Evolutionary conservation across 2,329 filamentous ascomycete genomes (phyloP).

Genomic region (Beauveria sp.): DNA sequence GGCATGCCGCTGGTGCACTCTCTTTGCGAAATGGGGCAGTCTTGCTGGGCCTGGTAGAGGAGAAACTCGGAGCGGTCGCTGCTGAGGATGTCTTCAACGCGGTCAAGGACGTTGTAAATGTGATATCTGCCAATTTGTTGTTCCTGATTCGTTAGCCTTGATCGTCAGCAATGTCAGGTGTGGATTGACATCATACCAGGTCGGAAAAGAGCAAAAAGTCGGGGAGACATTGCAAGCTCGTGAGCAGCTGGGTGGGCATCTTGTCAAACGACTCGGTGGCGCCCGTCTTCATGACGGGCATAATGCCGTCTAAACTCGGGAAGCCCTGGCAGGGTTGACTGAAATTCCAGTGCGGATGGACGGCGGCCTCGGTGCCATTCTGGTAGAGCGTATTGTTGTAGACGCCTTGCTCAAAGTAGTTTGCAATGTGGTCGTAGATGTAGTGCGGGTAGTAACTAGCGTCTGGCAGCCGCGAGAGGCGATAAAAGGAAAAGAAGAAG

Average conservation of each 20-base stretch:
- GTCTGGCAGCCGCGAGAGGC: constrained; percentile 24
- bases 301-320: constrained; percentile 35
- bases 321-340: constrained; percentile 33
- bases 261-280: constrained; percentile 48
- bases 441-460: constrained; percentile 19
- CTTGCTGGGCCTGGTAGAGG: constrained; percentile 36
- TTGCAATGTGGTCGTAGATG: constrained; percentile 24
- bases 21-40: constrained; percentile 39
- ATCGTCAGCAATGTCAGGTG: too few relatives aligned
- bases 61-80: constrained; percentile 36
- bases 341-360: constrained; percentile 29
- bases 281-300: constrained; percentile 52
- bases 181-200: constrained; percentile 22
- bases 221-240: constrained; percentile 44
- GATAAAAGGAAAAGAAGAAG: constrained; percentile 23
- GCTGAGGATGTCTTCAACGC: constrained; percentile 30
- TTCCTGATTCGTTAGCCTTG: constrained; percentile 25
- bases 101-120: constrained; percentile 34
- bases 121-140: constrained; percentile 41
- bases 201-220: constrained; percentile 53
- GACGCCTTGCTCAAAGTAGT: constrained; percentile 24
- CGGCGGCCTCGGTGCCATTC: constrained; percentile 25
- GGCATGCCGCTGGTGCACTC: constrained; percentile 29
- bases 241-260: constrained; percentile 48
- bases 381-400: constrained; percentile 34